phyloP scores from a whole-genome alignment of 352 stramenopile genomes.

The Pythium utonaiense region DNA sequence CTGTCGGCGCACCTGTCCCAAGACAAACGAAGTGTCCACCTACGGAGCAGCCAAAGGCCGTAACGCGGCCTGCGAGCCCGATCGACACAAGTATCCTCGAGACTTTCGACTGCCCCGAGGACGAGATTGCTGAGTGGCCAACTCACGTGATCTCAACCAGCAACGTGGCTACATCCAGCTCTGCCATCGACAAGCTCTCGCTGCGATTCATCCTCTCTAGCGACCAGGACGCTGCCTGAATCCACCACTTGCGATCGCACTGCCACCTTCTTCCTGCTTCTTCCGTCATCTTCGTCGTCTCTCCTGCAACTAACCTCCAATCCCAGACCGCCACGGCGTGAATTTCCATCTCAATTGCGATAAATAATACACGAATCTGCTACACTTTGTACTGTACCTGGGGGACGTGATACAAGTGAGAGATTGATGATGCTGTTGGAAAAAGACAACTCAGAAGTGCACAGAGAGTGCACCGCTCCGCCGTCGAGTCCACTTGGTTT shows the following conservation, averaged over 20 bases:
- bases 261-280: not conserved
- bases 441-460: not conserved
- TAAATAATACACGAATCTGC: not conserved
- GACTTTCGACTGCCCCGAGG: conserved; percentile 32
- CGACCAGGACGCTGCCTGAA: not conserved
- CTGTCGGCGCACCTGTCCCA: conserved; percentile 72
- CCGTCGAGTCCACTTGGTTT: not conserved
- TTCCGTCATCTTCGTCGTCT: not conserved
- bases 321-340: not conserved
- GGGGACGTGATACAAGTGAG: not conserved
- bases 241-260: not conserved
- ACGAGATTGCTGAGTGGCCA: conserved; percentile 34
- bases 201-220: conserved; percentile 75
- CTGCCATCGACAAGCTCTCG: conserved; percentile 35
- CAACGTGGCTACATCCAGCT: conserved; percentile 24
- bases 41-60: conserved; percentile 38
- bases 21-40: conserved; percentile 60
- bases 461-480: not conserved
- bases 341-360: conserved; percentile 3
- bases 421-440: not conserved
- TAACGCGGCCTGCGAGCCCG: conserved; percentile 39
- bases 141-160: conserved; percentile 40
- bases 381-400: too few species aligned
- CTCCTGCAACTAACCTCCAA: not conserved
- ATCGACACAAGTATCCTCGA: conserved; percentile 53